Conservation (phyloP, 2,329 filamentous ascomycete species). For the Colletotrichum graminicola region DNA sequence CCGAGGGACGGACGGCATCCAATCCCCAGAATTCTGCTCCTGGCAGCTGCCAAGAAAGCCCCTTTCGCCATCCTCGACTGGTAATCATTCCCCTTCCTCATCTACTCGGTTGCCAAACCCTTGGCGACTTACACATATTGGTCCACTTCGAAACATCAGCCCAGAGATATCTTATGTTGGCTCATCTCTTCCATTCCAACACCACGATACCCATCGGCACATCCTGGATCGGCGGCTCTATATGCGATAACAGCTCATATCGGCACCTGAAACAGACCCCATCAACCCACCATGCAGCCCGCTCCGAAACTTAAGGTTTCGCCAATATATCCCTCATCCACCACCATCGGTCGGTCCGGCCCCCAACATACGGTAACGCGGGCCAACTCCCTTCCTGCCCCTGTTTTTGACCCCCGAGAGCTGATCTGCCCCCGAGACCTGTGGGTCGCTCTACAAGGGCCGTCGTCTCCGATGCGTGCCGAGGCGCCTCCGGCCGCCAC, state of each 20-base stretch:
- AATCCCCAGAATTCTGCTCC: too few relatives aligned
- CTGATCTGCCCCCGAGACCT: slow-evolving; percentile 27
- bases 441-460: slow-evolving; percentile 32
- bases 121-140: not conserved
- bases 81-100: not conserved
- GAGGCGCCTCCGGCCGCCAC: slow-evolving; percentile 24
- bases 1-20: not conserved
- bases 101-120: not conserved
- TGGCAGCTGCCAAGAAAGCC: not conserved
- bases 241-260: not conserved
- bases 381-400: slow-evolving; percentile 21
- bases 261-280: slow-evolving; percentile 35
- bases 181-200: not conserved
- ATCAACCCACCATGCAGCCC: slow-evolving; percentile 11
- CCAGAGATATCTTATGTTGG: slow-evolving; percentile 14
- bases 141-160: slow-evolving; percentile 22
- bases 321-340: slow-evolving; percentile 23
- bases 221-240: not conserved
- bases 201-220: not conserved
- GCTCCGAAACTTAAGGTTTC: slow-evolving; percentile 30
- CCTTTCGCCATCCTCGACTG: not conserved
- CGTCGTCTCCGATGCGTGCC: slow-evolving; percentile 31
- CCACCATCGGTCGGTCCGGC: slow-evolving; percentile 39
- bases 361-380: slow-evolving; percentile 23
- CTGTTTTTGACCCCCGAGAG: slow-evolving; percentile 18